These are phyloP conservation scores for Grigorovia jiainica DNA, from an alignment of 805 yeast species.

Conservation along the genomic window DNA sequence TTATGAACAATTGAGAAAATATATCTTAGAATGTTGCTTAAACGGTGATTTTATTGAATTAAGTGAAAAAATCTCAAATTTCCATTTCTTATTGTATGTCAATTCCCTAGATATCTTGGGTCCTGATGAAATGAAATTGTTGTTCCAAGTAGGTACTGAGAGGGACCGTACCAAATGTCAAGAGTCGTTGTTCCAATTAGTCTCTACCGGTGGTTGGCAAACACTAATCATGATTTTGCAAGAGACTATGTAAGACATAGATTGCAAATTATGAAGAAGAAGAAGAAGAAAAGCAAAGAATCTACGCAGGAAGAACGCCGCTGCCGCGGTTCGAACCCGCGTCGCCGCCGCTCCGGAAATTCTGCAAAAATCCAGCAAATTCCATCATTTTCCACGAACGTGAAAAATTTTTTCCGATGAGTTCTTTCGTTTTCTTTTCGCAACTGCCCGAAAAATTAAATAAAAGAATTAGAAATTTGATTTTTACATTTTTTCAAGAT, in stretches of 20 bases:
- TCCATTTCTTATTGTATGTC: conserved; percentile 63
- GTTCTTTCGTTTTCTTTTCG: no score
- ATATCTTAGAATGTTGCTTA: conserved; percentile 30
- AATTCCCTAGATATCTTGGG: conserved; percentile 48
- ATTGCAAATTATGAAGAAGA: background rate
- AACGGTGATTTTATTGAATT: conserved; percentile 27
- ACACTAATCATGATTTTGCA: conserved; percentile 52
- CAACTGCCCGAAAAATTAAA: background rate
- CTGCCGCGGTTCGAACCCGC: no score
- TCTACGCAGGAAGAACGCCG: background rate
- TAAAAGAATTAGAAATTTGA: background rate
- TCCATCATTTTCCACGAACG: conserved; percentile 1
- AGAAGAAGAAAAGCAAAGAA: no score
- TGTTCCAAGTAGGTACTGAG: conserved; percentile 40
- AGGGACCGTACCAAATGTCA: conserved; percentile 35
- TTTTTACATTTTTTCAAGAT: background rate
- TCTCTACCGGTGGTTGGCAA: conserved; percentile 65
- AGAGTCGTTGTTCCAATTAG: conserved; percentile 38
- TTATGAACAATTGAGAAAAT: conserved; percentile 41
- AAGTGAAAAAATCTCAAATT: conserved; percentile 46
- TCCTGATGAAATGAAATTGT: conserved; percentile 40
- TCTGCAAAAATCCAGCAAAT: background rate
- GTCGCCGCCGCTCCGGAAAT: background rate
- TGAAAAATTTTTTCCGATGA: conserved; percentile 4
- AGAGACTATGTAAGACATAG: conserved; percentile 14